Percentiles rank a stretch among this genome's conserved stretches.
These are phyloP conservation scores for Pythium phragmitis DNA, from an alignment of 352 stramenopile genomes.

Conservation along the genomic window DNA sequence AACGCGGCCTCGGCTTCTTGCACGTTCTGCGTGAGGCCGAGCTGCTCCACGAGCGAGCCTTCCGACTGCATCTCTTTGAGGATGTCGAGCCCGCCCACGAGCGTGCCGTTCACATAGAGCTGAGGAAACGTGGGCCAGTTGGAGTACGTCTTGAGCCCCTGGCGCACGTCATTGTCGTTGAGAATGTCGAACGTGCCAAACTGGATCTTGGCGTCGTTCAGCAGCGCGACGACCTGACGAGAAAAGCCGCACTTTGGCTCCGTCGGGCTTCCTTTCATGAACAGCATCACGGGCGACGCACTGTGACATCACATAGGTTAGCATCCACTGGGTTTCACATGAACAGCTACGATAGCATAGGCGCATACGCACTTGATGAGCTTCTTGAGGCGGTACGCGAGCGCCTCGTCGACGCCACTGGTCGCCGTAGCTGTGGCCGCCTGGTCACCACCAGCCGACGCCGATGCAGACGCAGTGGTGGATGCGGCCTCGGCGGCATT, in stretches of 20 bases:
- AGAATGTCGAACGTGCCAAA: constrained; percentile 98
- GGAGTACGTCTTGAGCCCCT: constrained; percentile 95
- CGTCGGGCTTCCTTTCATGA: constrained; percentile 98
- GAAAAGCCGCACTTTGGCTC: constrained; percentile 96
- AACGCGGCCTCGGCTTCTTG: constrained; percentile 79
- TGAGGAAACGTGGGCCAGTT: constrained; percentile 99
- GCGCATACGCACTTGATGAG: constrained; percentile 55
- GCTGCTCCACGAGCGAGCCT: constrained; percentile 74
- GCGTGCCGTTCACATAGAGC: constrained; percentile 96
- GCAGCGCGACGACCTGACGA: constrained; percentile 91
- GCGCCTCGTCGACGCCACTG: constrained; percentile 54
- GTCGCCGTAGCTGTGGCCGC: background rate
- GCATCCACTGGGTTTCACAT: background rate
- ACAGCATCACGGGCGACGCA: constrained; percentile 94
- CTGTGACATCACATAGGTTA: constrained; percentile 19
- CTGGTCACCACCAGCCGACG: constrained; percentile 15
- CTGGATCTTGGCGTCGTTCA: constrained; percentile 91
- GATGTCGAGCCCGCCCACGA: constrained; percentile 97
- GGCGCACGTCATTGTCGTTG: constrained; percentile 94
- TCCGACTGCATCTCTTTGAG: constrained; percentile 95
- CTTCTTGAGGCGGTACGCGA: constrained; percentile 80
- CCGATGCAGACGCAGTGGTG: constrained; percentile 14
- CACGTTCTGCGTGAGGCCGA: constrained; percentile 71
- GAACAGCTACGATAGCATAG: background rate
- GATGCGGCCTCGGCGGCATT: constrained; percentile 27